Evolutionary conservation across 495 filamentous ascomycete species (phyloP).

Genomic region (Penicillium diatomitis): DNA sequence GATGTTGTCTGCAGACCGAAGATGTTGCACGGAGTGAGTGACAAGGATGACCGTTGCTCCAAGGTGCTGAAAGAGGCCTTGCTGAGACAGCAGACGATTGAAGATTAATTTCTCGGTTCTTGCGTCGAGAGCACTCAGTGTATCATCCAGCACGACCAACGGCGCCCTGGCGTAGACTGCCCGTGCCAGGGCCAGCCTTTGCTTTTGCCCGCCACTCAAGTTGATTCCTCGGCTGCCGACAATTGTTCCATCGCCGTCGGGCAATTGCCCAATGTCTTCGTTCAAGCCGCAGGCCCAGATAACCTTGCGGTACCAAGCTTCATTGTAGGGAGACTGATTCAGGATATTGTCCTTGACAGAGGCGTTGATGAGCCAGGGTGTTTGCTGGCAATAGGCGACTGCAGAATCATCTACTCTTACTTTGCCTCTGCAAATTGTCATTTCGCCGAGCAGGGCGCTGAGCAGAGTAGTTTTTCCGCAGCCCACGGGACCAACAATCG

Average conservation of each 20-base stretch:
- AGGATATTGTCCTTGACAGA: conserved; percentile 32
- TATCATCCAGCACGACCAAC: conserved; percentile 37
- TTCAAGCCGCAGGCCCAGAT: conserved; percentile 26
- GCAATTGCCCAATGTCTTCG: conserved; percentile 23
- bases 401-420: too few relatives aligned
- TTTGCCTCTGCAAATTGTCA: too few relatives aligned
- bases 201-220: conserved; percentile 31
- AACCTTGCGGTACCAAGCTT: conserved; percentile 30
- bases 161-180: conserved; percentile 33
- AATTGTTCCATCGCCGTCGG: background rate
- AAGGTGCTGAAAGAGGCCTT: conserved; percentile 1
- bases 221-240: conserved; percentile 27
- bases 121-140: conserved; percentile 38
- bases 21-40: conserved; percentile 10
- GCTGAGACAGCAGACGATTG: conserved; percentile 23
- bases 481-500: too few relatives aligned
- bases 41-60: conserved; percentile 9
- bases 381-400: too few relatives aligned
- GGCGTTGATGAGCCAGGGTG: conserved; percentile 28
- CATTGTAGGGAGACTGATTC: conserved; percentile 16
- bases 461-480: too few relatives aligned
- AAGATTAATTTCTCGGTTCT: conserved; percentile 39
- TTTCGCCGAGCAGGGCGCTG: too few relatives aligned
- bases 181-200: conserved; percentile 34
- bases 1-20: conserved; percentile 2